Conservation (phyloP, 345 rosid genomes). For the Lepidium sativum region DNA sequence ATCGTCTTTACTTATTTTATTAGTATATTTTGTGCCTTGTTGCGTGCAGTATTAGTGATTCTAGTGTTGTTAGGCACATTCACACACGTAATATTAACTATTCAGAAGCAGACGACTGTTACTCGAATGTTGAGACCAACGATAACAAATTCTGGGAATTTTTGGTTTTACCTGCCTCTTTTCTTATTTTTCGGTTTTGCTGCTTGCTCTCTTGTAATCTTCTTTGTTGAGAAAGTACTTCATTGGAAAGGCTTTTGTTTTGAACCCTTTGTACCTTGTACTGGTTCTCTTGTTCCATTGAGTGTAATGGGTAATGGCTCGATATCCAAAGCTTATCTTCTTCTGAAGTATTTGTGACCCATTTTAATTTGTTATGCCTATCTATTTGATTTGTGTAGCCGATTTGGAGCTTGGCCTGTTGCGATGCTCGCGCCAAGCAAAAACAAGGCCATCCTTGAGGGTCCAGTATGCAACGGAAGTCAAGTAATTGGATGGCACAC, state of each 20-base stretch:
- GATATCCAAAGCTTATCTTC: not conserved
- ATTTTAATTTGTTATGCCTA: not conserved
- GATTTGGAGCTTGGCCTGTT: conserved; percentile 95
- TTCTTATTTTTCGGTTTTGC: not conserved
- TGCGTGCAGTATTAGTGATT: not conserved
- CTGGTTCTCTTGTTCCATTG: not conserved
- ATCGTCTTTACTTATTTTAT: not conserved
- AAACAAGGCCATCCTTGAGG: conserved; percentile 83
- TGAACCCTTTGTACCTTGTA: not conserved
- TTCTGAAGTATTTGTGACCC: not conserved
- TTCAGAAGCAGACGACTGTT: not conserved
- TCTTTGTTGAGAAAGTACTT: no score
- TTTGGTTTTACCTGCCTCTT: not conserved
- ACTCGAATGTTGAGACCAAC: not conserved
- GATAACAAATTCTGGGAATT: not conserved
- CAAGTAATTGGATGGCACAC: conserved; percentile 93
- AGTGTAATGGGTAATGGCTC: not conserved
- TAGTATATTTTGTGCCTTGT: not conserved
- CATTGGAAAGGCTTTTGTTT: not conserved
- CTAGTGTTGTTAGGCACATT: not conserved
- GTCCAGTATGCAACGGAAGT: conserved; percentile 79
- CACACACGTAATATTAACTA: not conserved
- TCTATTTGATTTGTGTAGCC: conserved; percentile 32
- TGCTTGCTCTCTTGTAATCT: no score
- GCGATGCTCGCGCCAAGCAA: conserved; percentile 87